Conservation (phyloP, 371 early-diverging fungal species). For the Homolaphlyctis polyrhiza region DNA sequence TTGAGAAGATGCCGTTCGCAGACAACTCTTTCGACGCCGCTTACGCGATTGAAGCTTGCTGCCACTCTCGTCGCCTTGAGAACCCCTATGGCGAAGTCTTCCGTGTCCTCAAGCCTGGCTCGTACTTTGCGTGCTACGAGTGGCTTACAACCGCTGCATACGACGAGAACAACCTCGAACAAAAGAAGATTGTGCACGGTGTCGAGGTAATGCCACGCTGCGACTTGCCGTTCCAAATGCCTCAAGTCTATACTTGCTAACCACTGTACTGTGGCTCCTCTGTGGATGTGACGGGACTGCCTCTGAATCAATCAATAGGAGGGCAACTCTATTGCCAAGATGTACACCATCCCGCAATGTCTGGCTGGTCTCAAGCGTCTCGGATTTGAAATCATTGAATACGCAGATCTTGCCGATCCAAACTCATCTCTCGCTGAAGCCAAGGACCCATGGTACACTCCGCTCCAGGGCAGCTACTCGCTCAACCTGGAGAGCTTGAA, state of each 20-base stretch:
- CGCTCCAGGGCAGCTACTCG: conserved; percentile 53
- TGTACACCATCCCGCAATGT: conserved; percentile 54
- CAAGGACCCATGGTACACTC: conserved; percentile 73
- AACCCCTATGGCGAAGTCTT: conserved; percentile 84
- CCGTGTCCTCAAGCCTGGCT: conserved; percentile 88
- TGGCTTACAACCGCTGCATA: conserved; percentile 86
- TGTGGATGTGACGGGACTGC: too few relatives aligned
- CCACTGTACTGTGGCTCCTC: too few relatives aligned
- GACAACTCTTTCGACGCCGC: conserved; percentile 74
- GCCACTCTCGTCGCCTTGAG: conserved; percentile 60
- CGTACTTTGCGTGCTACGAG: conserved; percentile 84
- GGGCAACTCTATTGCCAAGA: conserved; percentile 83
- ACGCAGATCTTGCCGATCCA: conserved; percentile 62
- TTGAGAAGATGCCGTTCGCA: conserved; percentile 86
- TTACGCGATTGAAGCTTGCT: conserved; percentile 92
- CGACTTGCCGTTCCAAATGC: too few relatives aligned
- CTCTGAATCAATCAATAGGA: conserved; percentile 39
- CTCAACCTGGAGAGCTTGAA: conserved; percentile 22
- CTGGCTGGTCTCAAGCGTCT: conserved; percentile 68
- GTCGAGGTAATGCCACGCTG: conserved; percentile 56
- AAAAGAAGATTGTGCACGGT: conserved; percentile 68
- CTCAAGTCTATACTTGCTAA: too few relatives aligned
- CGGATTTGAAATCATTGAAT: conserved; percentile 75
- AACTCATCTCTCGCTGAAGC: conserved; percentile 46
- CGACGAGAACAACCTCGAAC: conserved; percentile 66